Conservation (phyloP, 306 rosid species). For the Lathyrus tuberosus region DNA sequence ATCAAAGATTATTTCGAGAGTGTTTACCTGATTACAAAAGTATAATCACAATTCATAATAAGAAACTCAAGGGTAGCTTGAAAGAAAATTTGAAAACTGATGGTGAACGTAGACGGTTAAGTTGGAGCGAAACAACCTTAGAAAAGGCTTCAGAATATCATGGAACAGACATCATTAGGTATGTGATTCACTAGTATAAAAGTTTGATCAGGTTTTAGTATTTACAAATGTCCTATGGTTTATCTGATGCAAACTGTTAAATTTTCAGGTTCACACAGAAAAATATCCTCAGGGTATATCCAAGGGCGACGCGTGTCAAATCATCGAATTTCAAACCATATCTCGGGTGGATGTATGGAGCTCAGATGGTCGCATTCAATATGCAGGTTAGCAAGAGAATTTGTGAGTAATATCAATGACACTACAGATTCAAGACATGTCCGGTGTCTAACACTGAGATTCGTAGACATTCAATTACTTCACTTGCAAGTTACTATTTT, state of each 20-base stretch:
- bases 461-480: not conserved
- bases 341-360: conserved; percentile 93
- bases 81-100: conserved; percentile 63
- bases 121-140: conserved; percentile 79
- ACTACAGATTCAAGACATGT: not conserved
- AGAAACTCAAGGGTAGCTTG: conserved; percentile 68
- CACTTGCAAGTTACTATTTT: conserved; percentile 21
- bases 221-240: conserved; percentile 7
- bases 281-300: conserved; percentile 80
- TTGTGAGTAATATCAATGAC: not conserved
- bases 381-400: conserved; percentile 75
- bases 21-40: conserved; percentile 62
- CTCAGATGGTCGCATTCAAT: conserved; percentile 96
- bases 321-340: conserved; percentile 87
- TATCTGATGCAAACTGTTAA: conserved; percentile 35
- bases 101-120: conserved; percentile 74
- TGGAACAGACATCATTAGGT: conserved; percentile 84
- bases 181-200: conserved; percentile 21
- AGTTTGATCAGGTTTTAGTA: not conserved
- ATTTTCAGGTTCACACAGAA: conserved; percentile 77
- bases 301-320: conserved; percentile 71
- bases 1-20: conserved; percentile 48
- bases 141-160: conserved; percentile 66
- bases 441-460: not conserved
- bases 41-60: conserved; percentile 77